phyloP scores from a whole-genome alignment of 2,329 filamentous ascomycete genomes.

The Beauveria australis region DNA sequence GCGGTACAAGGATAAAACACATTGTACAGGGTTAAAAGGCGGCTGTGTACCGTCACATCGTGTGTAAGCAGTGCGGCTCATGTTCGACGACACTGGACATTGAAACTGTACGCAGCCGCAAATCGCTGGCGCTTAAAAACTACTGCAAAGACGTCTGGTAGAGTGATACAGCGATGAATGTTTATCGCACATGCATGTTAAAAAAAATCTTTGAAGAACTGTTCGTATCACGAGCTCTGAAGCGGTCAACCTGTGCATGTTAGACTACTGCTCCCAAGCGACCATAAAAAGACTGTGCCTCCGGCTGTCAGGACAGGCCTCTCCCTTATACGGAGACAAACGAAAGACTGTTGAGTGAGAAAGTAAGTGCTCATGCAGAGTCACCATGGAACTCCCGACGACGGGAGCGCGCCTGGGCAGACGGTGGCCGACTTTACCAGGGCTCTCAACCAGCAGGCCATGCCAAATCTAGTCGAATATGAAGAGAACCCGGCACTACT shows the following conservation, averaged over 20 bases:
- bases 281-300: background rate
- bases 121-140: background rate
- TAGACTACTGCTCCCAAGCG: background rate
- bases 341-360: too few relatives aligned
- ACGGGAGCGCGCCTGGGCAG: background rate
- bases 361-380: background rate
- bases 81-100: background rate
- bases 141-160: background rate
- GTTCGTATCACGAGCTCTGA: background rate
- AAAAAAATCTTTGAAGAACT: background rate
- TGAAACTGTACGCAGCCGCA: background rate
- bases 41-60: conserved; percentile 2
- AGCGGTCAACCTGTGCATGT: background rate
- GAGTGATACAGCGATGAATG: background rate
- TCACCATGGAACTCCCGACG: background rate
- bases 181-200: background rate
- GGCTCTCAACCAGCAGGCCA: background rate
- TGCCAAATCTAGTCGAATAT: background rate
- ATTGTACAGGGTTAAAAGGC: background rate
- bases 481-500: background rate
- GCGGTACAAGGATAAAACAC: background rate
- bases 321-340: too few relatives aligned
- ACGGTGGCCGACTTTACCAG: background rate
- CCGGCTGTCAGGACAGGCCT: background rate
- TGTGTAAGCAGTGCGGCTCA: background rate